phyloP scores from a whole-genome alignment of 176 grass and related monocot species.

The Zizania latifolia region DNA sequence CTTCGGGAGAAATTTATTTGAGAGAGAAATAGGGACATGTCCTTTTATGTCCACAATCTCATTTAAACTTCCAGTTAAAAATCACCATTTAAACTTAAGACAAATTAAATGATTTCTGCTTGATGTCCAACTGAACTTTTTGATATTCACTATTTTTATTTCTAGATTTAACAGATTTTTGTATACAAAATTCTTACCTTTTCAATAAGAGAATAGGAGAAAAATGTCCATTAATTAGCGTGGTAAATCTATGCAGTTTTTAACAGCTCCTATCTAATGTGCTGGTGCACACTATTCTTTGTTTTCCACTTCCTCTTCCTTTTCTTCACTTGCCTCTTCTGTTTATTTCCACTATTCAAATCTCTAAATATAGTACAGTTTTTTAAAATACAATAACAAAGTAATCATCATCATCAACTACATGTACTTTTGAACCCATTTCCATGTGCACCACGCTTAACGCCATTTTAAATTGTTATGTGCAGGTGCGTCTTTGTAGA shows the following conservation, averaged over 20 bases:
- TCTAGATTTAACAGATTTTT: background rate
- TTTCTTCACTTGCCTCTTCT: background rate
- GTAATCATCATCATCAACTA: background rate
- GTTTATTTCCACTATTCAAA: background rate
- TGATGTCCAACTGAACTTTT: background rate
- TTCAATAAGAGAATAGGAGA: background rate
- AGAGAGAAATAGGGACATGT: background rate
- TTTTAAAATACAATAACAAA: background rate
- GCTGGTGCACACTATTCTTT: background rate
- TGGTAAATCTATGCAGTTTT: background rate
- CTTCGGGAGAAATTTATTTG: background rate
- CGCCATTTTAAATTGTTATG: slow-evolving; percentile 15
- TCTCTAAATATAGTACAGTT: no score
- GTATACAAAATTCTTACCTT: background rate
- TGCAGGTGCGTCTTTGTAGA: slow-evolving; percentile 96
- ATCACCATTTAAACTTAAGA: background rate
- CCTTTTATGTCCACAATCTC: background rate
- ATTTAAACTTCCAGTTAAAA: no score
- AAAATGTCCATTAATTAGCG: background rate
- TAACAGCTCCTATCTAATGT: background rate
- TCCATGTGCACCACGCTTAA: background rate
- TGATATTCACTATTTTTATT: background rate
- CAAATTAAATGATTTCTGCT: background rate
- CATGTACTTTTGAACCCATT: slow-evolving; percentile 4
- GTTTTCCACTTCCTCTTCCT: background rate